Evolutionary conservation across 106 monocot species (phyloP), one percentile per base, ranked within the genome.

Genomic region (Acorus gramineus): DNA sequence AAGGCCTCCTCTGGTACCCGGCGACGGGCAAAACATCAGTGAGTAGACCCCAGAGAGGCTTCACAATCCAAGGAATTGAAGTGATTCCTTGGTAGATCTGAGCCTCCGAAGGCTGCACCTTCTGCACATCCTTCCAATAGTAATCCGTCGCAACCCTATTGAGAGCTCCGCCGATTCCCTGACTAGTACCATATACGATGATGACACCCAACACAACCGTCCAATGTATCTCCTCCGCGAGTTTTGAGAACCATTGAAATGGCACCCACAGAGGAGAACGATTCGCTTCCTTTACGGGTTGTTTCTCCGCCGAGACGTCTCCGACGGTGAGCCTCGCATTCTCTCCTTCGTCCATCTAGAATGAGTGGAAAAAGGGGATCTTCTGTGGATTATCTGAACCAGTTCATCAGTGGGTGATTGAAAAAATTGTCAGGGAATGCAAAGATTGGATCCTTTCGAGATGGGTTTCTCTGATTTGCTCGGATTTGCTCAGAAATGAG

Each of bases 51-150:
- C 91, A 91, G 42, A 86, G 11, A 2, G 91, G 91, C 65, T 91
- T 91, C 76, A 86, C 68, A 2, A 92, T 59, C 84, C 78, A 84
- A 0, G 91, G 86, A 46, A 92, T 66, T 58, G 68, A 81, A 49
- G 71, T 77, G 55, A 86, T 43, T 5, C 81, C 86, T 4, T 50
- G 45, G 63, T 73, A 84, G 61, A 92, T 55, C 63, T 92, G 91
- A 11, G 79, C 81, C 6, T 51, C 52, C 0, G 91, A 86, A 0
- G 91, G 91, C 69, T 92, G 91, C 14, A 84, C 66, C 63, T 72
- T 73, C 66, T 91, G 91, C 9, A 86, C 91, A 51, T 91, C 91
- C 68, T 91, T 91, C 91, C 91, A 91, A 81, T 91, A 91, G 79
- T 84, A 91, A 56, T 86, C 91, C 4, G 83, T 55, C 13, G 65